phyloP scores from a whole-genome alignment of 2,329 filamentous ascomycete genomes.

The Pseudogymnoascus sp. region DNA sequence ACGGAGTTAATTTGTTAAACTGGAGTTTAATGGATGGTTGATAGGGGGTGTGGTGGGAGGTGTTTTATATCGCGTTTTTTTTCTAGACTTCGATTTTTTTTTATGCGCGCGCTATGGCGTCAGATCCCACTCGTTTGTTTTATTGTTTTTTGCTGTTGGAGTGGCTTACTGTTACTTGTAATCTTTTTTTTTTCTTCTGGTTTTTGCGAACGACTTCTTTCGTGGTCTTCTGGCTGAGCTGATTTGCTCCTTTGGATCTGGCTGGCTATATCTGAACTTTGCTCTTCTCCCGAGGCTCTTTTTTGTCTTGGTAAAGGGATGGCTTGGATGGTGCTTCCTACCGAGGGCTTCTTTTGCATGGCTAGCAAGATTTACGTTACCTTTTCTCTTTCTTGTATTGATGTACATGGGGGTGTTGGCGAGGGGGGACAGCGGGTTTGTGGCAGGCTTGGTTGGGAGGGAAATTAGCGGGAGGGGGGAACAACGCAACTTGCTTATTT shows the following conservation, averaged over 20 bases:
- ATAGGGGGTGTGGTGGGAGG: background rate
- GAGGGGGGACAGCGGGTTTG: background rate
- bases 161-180: slow-evolving; percentile 7
- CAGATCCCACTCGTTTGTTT: background rate
- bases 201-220: too few species aligned
- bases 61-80: slow-evolving; percentile 3
- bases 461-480: background rate
- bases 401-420: slow-evolving; percentile 2
- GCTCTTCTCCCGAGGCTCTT: background rate
- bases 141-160: background rate
- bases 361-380: background rate
- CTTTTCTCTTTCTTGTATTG: slow-evolving; percentile 7
- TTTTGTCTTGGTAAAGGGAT: background rate
- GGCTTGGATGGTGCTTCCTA: background rate
- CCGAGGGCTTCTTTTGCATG: background rate
- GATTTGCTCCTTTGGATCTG: background rate
- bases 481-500: background rate
- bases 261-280: background rate
- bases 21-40: slow-evolving; percentile 7
- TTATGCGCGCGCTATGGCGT: background rate
- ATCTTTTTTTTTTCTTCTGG: background rate
- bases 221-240: background rate
- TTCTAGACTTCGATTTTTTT: slow-evolving; percentile 1
- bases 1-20: slow-evolving; percentile 4
- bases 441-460: background rate